Percentiles rank a stretch among this genome's conserved stretches.
These are phyloP conservation scores for Straminergon stramineum DNA, from an alignment of 225 moss, liverwort and hornwort genomes.

Conservation along the genomic window DNA sequence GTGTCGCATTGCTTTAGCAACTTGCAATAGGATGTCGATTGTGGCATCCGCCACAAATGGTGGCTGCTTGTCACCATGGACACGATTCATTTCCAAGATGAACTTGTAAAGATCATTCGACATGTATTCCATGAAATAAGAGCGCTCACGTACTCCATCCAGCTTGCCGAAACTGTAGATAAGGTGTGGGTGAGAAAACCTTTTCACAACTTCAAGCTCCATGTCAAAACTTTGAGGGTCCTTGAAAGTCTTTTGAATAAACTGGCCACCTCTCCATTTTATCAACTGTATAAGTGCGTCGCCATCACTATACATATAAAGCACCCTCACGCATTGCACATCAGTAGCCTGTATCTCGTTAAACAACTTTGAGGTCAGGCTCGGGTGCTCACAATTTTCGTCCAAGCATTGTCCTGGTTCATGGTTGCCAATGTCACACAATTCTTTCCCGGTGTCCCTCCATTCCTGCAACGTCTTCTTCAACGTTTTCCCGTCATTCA, in stretches of 20 bases:
- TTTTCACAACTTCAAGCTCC: background rate
- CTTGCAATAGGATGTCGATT: constrained; percentile 1
- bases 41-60: background rate
- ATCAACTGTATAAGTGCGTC: background rate
- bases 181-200: constrained; percentile 6
- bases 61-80: background rate
- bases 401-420: background rate
- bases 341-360: background rate
- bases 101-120: background rate
- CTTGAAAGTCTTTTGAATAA: background rate
- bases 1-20: constrained; percentile 14
- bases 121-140: constrained; percentile 13
- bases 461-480: background rate
- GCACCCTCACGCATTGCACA: background rate
- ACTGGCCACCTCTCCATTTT: constrained; percentile 1
- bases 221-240: too few species aligned
- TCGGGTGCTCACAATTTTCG: background rate
- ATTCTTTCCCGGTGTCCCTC: background rate
- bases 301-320: background rate
- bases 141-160: background rate
- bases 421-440: background rate
- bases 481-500: background rate
- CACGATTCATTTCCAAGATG: background rate
- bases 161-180: background rate
- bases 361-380: background rate